phyloP scores from a whole-genome alignment of 176 grass and related monocot genomes.

The Avena insularis region DNA sequence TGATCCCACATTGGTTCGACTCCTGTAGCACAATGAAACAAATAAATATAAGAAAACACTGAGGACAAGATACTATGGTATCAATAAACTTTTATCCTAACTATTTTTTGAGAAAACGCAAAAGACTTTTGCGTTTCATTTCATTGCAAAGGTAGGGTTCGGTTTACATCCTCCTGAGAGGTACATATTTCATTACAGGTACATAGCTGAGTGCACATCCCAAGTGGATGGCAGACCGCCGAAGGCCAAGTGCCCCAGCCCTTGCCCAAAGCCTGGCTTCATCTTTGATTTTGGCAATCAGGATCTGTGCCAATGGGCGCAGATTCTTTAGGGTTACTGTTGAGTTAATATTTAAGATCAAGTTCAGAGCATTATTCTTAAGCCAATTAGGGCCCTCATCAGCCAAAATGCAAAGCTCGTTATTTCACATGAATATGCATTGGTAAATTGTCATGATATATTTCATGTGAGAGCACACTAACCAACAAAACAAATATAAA shows the following conservation, averaged over 20 bases:
- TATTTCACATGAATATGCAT: conserved; percentile 15
- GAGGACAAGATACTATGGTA: neutral
- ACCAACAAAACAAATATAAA: conserved; percentile 6
- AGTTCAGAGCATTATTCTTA: conserved; percentile 27
- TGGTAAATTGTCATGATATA: conserved; percentile 2
- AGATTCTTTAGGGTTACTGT: neutral
- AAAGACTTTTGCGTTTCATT: no score
- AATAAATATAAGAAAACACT: conserved; percentile 22
- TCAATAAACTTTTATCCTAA: conserved; percentile 19
- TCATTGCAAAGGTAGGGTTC: no score
- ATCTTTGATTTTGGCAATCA: no score
- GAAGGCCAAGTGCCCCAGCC: no score
- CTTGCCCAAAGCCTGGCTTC: no score
- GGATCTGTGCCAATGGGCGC: no score
- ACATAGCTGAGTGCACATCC: no score
- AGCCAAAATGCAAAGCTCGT: conserved; percentile 20
- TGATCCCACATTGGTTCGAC: conserved; percentile 93
- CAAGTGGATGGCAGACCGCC: no score
- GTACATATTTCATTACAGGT: no score
- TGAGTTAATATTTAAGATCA: conserved; percentile 27
- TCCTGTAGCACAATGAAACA: conserved; percentile 64
- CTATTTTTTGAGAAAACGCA: neutral
- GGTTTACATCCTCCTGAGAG: no score
- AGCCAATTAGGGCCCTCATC: conserved; percentile 27
- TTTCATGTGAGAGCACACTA: conserved; percentile 25